These are phyloP conservation scores for Clarireedia homoeocarpa DNA, from an alignment of 2,329 filamentous ascomycete species.

Conservation along the genomic window DNA sequence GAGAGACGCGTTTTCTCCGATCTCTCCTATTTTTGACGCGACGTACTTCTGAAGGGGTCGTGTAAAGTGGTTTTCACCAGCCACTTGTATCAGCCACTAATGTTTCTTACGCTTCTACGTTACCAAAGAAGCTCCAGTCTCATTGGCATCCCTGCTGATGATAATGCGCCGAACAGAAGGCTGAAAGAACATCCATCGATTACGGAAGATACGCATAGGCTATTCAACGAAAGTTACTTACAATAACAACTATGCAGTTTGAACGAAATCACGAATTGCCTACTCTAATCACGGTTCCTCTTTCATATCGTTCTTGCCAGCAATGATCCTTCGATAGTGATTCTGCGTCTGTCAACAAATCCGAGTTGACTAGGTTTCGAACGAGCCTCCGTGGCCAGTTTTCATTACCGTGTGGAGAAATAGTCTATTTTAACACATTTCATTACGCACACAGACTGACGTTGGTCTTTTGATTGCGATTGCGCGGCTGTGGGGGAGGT, in stretches of 20 bases:
- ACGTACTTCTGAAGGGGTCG: neutral
- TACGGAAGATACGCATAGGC: neutral
- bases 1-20: constrained; percentile 4
- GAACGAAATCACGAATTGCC: neutral
- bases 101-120: neutral
- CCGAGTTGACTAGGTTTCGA: constrained; percentile 12
- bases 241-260: neutral
- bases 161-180: neutral
- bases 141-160: neutral
- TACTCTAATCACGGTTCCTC: neutral
- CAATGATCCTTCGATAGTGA: constrained; percentile 29
- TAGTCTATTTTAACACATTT: neutral
- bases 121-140: neutral
- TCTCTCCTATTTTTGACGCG: constrained; percentile 9
- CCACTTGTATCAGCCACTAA: neutral
- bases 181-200: constrained; percentile 9
- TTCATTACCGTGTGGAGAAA: neutral
- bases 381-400: constrained; percentile 19
- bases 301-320: constrained; percentile 10
- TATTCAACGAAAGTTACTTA: neutral
- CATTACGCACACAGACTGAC: neutral
- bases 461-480: neutral
- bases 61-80: constrained; percentile 14
- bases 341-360: constrained; percentile 17
- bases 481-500: constrained; percentile 19